Evolutionary conservation across 177 flowering plant genomes (phyloP), one percentile per base, ranked within the genome.

Genomic region (Vitis hybrid): DNA sequence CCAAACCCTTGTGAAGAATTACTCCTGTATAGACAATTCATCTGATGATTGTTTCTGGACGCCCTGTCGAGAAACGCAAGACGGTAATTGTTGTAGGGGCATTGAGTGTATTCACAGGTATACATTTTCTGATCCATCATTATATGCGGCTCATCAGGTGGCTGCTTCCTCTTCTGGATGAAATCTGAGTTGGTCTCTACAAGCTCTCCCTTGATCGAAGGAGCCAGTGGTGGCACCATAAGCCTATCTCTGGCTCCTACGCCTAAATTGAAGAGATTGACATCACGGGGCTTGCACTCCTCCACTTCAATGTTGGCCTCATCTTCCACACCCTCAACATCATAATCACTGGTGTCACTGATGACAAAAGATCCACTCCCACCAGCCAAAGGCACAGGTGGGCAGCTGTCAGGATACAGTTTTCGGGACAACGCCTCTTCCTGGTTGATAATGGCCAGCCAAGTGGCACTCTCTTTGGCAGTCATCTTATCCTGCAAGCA

Each of bases 401-500:
- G 89, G 77, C 87, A 85, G 39, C 74, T 63, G 67, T 84, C 84
- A n/a, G 90, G 93, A 54, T 82, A 73, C 26, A 85, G 76, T 73
- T 80, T 66, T 52, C 84, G 81, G 11, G 86, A 79, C 71, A 86
- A 64, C 6, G 77, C 68, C 62, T 89, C 94, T 61, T 89, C 91
- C 60, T 87, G 90, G 63, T 83, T 84, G 34, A 88, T 81, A 49
- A 88, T 82, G 10, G 85, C 84, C 49, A 84, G 73, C 92, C 90
- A 88, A 10, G 88, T 88, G 0, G 89, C 80, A 61, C 84, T 80
- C 77, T 86, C 90, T 69, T 84, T 86, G n/a, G 90, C 88, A 12
- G 88, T 86, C 90, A 86, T 84, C 64, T 85, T 87, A 59, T 87
- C 87, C 71, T 85, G 88, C 75, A 87, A 72, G 63, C 85, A 83